Percentiles rank a stretch among this genome's conserved stretches.
Evolutionary conservation across 345 rosid species (phyloP).

Genomic region (Euphorbia pulcherrima): DNA sequence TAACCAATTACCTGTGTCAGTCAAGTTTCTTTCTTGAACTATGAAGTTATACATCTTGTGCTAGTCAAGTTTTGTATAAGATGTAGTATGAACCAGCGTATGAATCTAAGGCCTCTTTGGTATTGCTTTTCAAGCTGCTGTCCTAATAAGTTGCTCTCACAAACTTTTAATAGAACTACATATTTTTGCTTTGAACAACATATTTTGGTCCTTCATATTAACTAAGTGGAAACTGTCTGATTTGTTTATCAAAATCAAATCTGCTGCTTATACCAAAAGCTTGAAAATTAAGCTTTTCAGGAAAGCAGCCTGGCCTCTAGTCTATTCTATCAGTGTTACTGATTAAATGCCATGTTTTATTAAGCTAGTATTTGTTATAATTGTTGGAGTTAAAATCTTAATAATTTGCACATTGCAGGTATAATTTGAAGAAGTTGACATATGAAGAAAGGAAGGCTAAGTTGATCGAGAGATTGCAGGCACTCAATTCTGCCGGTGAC

Average conservation of each 20-base stretch:
- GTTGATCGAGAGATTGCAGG: conserved; percentile 67
- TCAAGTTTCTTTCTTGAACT: not conserved
- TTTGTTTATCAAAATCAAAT: too few species aligned
- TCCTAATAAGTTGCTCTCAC: too few species aligned
- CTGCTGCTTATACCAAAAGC: too few species aligned
- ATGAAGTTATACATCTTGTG: not conserved
- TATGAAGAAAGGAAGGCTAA: conserved; percentile 78
- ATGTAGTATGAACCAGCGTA: not conserved
- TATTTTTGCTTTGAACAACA: too few species aligned
- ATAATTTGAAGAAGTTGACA: conserved; percentile 76
- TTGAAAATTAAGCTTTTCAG: too few species aligned
- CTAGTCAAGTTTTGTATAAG: not conserved
- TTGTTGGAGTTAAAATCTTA: not conserved
- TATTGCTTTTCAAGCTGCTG: too few species aligned
- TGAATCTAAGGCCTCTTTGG: too few species aligned
- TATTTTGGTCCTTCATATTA: too few species aligned
- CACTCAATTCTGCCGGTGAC: conserved; percentile 53
- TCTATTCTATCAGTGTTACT: not conserved
- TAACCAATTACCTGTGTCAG: not conserved
- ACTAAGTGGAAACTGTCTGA: too few species aligned
- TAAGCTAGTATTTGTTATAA: not conserved
- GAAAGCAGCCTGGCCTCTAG: too few species aligned
- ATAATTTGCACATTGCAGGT: conserved; percentile 36
- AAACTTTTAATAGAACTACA: too few species aligned
- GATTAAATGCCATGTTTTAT: not conserved